phyloP scores from a whole-genome alignment of 164 flowering plant species.

The Nymphaea colorata region DNA sequence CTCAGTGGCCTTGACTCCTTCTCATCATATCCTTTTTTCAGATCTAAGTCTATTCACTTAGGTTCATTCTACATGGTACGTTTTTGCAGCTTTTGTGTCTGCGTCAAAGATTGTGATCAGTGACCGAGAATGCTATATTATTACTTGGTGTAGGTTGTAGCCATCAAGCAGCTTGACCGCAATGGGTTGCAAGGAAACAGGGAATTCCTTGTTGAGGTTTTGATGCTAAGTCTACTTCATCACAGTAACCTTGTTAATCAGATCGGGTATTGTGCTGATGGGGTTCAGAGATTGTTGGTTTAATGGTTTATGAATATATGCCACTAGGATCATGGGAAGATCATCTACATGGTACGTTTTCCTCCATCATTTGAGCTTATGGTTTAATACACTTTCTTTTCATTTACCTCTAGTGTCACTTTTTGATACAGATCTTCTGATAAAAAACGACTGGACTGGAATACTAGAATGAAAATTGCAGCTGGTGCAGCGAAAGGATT shows the following conservation, averaged over 20 bases:
- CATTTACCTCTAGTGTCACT: too few species aligned
- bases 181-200: too few species aligned
- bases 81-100: too few species aligned
- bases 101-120: too few species aligned
- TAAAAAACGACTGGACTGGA: too few species aligned
- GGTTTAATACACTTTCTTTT: too few species aligned
- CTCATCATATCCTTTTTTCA: conserved; percentile 37
- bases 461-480: too few species aligned
- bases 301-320: conserved; percentile 88
- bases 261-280: conserved; percentile 74
- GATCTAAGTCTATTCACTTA: conserved; percentile 31
- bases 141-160: conserved; percentile 59
- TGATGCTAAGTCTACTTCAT: conserved; percentile 56
- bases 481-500: too few species aligned
- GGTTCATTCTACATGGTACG: conserved; percentile 18
- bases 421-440: too few species aligned
- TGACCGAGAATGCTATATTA: too few species aligned
- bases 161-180: conserved; percentile 84
- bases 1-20: conserved; percentile 24
- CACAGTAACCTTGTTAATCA: conserved; percentile 73
- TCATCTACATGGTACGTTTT: conserved; percentile 68
- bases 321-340: conserved; percentile 72
- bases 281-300: conserved; percentile 63
- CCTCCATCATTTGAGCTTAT: too few species aligned
- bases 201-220: too few species aligned